These are phyloP conservation scores for Cavenderia fasciculata DNA, from an alignment of 78 protist genomes.

Conservation along the genomic window DNA sequence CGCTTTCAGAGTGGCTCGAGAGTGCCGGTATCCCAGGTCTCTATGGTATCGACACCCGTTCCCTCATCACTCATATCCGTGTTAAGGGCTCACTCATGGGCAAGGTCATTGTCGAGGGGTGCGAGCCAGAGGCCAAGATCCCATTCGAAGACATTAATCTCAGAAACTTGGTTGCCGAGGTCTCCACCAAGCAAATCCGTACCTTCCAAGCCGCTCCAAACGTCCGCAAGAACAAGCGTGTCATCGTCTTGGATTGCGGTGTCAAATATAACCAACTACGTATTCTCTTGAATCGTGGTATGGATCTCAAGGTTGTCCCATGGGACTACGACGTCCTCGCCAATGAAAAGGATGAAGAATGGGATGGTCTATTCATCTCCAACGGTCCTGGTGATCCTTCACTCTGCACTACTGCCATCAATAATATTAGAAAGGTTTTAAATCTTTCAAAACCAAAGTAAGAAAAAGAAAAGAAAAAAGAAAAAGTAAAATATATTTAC, in stretches of 20 bases:
- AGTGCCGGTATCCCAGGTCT: slow-evolving; percentile 93
- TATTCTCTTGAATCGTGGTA: slow-evolving; percentile 88
- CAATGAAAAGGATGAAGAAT: slow-evolving; percentile 37
- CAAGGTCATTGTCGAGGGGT: slow-evolving; percentile 82
- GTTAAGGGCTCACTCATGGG: slow-evolving; percentile 93
- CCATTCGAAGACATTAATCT: slow-evolving; percentile 80
- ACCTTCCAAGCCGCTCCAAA: slow-evolving; percentile 12
- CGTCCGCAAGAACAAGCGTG: slow-evolving; percentile 39
- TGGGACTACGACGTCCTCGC: slow-evolving; percentile 92
- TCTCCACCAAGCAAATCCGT: slow-evolving; percentile 60
- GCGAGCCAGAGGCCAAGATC: slow-evolving; percentile 83
- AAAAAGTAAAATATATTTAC: not conserved
- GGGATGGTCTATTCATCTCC: slow-evolving; percentile 94
- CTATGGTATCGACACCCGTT: slow-evolving; percentile 96
- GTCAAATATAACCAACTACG: slow-evolving; percentile 94
- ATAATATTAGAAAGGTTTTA: slow-evolving; percentile 79
- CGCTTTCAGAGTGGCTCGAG: slow-evolving; percentile 93
- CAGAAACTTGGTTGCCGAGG: slow-evolving; percentile 73
- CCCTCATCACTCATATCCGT: slow-evolving; percentile 93
- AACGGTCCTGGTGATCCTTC: slow-evolving; percentile 98
- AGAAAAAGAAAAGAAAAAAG: too few relatives aligned
- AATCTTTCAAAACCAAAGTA: slow-evolving; percentile 8
- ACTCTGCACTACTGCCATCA: slow-evolving; percentile 79
- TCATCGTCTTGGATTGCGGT: slow-evolving; percentile 97
- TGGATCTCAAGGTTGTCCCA: slow-evolving; percentile 95